Conservation (phyloP, 306 rosid species). For the Chamaecrista fasciculata region DNA sequence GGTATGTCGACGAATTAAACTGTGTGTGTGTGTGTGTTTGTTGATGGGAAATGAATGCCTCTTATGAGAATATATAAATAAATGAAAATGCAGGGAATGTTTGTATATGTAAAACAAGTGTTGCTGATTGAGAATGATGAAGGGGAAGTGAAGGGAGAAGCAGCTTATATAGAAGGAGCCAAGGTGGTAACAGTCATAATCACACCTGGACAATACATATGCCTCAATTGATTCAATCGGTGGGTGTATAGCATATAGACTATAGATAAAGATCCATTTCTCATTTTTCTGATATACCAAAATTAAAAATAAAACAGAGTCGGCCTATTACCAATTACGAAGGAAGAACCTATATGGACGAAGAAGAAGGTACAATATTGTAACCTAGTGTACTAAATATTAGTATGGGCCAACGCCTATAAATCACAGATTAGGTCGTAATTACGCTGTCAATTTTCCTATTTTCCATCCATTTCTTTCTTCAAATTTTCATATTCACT, state of each 20-base stretch:
- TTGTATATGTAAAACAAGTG: no score
- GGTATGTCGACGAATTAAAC: background rate
- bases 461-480: background rate
- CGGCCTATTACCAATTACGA: background rate
- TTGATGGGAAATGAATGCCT: background rate
- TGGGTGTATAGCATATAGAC: no score
- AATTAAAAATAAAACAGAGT: background rate
- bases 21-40: background rate
- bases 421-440: background rate
- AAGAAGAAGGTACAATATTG: no score
- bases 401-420: no score
- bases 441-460: background rate
- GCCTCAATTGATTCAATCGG: background rate
- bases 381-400: no score
- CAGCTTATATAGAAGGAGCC: slow-evolving; percentile 19
- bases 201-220: no score
- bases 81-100: slow-evolving; percentile 22
- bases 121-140: background rate
- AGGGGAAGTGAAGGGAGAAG: slow-evolving; percentile 7
- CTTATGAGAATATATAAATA: no score
- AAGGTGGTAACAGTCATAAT: background rate
- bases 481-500: no score
- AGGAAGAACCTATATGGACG: no score
- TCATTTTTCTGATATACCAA: no score
- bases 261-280: background rate